These are phyloP conservation scores for Durotheca rogersii DNA, from an alignment of 495 filamentous ascomycete genomes.

Conservation along the genomic window DNA sequence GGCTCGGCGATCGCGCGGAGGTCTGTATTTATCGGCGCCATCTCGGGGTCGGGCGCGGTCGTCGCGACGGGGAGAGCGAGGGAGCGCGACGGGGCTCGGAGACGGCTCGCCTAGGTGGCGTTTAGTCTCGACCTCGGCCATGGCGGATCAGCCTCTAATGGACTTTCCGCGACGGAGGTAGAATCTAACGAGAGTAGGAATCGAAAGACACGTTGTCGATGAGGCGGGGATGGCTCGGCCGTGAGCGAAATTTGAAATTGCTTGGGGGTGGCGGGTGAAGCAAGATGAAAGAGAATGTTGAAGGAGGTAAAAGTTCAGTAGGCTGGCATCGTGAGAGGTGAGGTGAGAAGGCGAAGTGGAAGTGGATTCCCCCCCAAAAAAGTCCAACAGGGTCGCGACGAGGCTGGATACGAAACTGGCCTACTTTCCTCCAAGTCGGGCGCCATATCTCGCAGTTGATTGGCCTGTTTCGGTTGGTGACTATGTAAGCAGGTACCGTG, in stretches of 20 bases:
- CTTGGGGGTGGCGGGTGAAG: no score
- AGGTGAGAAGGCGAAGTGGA: constrained; percentile 9
- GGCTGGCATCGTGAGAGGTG: constrained; percentile 21
- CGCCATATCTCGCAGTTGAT: not conserved
- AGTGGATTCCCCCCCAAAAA: constrained; percentile 13
- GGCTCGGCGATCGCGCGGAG: constrained; percentile 26
- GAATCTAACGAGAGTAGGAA: no score
- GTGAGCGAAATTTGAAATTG: no score
- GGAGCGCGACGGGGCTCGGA: constrained; percentile 21
- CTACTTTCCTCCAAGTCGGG: constrained; percentile 4
- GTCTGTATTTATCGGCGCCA: constrained; percentile 47
- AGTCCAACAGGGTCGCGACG: constrained; percentile 9
- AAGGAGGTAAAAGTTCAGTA: no score
- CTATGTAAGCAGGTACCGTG: not conserved
- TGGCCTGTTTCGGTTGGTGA: not conserved
- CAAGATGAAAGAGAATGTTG: not conserved
- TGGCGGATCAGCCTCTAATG: constrained; percentile 9
- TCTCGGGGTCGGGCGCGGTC: constrained; percentile 40
- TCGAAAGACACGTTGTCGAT: no score
- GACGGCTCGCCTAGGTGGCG: constrained; percentile 31
- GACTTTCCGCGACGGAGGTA: not conserved
- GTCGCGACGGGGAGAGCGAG: constrained; percentile 33
- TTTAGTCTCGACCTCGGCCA: constrained; percentile 36
- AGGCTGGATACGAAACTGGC: constrained; percentile 15
- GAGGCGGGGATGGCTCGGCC: no score